These are phyloP conservation scores for Pezizomycotina sp. DNA, from an alignment of 2,329 filamentous ascomycete genomes.

Conservation along the genomic window DNA sequence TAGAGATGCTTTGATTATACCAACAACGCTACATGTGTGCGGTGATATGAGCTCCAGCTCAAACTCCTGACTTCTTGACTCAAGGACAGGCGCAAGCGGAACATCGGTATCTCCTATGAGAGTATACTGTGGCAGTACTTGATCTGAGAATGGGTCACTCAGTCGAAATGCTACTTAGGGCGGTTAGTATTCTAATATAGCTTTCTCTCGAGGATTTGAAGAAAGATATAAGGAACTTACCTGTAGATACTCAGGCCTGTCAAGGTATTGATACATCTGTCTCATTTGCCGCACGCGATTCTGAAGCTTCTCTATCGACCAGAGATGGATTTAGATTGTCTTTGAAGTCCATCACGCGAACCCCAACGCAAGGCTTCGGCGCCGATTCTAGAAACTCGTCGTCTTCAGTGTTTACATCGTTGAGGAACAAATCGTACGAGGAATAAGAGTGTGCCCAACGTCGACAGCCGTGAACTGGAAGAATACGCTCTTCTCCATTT, in stretches of 20 bases:
- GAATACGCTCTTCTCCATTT: slow-evolving; percentile 78
- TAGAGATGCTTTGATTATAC: slow-evolving; percentile 75
- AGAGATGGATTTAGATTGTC: slow-evolving; percentile 72
- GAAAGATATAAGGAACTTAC: slow-evolving; percentile 8
- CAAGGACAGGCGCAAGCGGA: slow-evolving; percentile 80
- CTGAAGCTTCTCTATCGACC: slow-evolving; percentile 86
- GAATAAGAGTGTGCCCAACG: slow-evolving; percentile 76
- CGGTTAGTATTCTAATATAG: background rate
- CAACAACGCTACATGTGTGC: slow-evolving; percentile 78
- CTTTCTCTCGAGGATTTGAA: background rate
- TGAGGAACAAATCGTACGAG: slow-evolving; percentile 90
- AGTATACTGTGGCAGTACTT: slow-evolving; percentile 81
- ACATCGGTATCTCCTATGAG: slow-evolving; percentile 86
- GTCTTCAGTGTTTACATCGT: slow-evolving; percentile 69
- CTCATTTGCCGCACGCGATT: slow-evolving; percentile 81
- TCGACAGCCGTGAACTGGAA: slow-evolving; percentile 94
- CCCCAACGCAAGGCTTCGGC: slow-evolving; percentile 74
- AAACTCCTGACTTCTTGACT: slow-evolving; percentile 88
- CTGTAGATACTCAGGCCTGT: slow-evolving; percentile 83
- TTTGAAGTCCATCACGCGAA: slow-evolving; percentile 82
- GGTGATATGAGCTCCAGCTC: slow-evolving; percentile 78
- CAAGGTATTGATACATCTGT: slow-evolving; percentile 90
- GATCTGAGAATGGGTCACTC: slow-evolving; percentile 89
- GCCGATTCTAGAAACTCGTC: slow-evolving; percentile 66
- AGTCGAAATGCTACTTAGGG: slow-evolving; percentile 49